These are phyloP conservation scores for Geranium brycei DNA, from an alignment of 345 rosid genomes.

Conservation along the genomic window DNA sequence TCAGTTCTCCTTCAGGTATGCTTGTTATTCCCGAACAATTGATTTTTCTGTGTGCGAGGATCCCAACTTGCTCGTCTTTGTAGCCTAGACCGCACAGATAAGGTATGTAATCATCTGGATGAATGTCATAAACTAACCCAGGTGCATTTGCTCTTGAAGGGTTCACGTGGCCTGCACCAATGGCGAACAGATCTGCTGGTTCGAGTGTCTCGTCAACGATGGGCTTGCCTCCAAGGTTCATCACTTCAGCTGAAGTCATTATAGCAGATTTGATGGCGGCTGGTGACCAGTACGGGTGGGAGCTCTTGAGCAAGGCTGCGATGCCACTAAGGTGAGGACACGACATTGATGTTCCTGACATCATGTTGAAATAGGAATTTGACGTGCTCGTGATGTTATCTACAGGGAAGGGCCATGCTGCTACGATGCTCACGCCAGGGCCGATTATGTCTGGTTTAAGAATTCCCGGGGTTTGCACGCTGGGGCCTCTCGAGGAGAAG, in stretches of 20 bases:
- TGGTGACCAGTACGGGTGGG: slow-evolving; percentile 37
- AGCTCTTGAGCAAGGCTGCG: slow-evolving; percentile 27
- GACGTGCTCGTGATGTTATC: slow-evolving; percentile 19
- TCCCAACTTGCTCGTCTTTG: slow-evolving; percentile 10
- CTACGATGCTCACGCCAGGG: slow-evolving; percentile 38
- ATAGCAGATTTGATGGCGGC: slow-evolving; percentile 44
- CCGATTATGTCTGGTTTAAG: slow-evolving; percentile 37
- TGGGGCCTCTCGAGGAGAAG: slow-evolving; percentile 41
- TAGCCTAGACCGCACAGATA: slow-evolving; percentile 30
- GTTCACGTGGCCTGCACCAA: slow-evolving; percentile 41
- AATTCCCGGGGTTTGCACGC: slow-evolving; percentile 17
- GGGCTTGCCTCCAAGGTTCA: slow-evolving; percentile 22
- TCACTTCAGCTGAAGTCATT: slow-evolving; percentile 27
- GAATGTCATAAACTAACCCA: slow-evolving; percentile 33
- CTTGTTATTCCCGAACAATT: slow-evolving; percentile 6
- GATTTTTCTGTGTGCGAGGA: slow-evolving; percentile 12
- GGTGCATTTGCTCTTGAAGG: slow-evolving; percentile 36
- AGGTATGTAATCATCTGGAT: slow-evolving; percentile 30
- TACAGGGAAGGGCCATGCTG: slow-evolving; percentile 34
- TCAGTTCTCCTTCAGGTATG: slow-evolving; percentile 23
- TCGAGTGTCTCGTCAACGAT: slow-evolving; percentile 24
- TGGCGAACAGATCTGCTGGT: slow-evolving; percentile 28
- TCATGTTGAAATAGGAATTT: slow-evolving; percentile 25
- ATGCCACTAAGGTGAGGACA: slow-evolving; percentile 46
- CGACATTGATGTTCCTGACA: slow-evolving; percentile 46